A percentile compares a stretch with the other conserved stretches of the same genome.
These are phyloP conservation scores for Globisporangium nodosum DNA, from an alignment of 352 stramenopile species.

Conservation along the genomic window DNA sequence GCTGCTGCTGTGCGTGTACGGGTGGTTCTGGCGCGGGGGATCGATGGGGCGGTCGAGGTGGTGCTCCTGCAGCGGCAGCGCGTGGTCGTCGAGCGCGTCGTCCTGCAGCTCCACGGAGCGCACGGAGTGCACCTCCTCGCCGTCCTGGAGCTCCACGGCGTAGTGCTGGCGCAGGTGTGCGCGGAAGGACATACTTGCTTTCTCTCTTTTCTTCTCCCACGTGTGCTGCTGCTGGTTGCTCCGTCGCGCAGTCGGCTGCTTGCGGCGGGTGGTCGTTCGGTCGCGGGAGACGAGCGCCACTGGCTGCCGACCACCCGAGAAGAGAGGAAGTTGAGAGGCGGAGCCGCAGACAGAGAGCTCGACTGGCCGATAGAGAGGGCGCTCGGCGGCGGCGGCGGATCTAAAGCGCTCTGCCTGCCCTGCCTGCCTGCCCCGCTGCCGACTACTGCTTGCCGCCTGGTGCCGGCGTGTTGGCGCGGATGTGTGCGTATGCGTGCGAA, in stretches of 20 bases:
- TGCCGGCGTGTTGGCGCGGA: neutral
- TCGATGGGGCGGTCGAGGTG: conserved; percentile 12
- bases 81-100: conserved; percentile 1
- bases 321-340: no score
- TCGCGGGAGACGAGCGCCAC: neutral
- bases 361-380: no score
- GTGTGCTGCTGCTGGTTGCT: neutral
- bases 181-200: conserved; percentile 3
- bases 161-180: conserved; percentile 7
- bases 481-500: neutral
- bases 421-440: neutral
- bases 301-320: no score
- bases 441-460: neutral
- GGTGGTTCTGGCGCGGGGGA: neutral
- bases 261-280: neutral
- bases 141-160: conserved; percentile 11
- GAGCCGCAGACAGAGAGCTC: no score
- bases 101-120: conserved; percentile 8
- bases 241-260: neutral
- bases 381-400: no score
- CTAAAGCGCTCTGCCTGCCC: no score
- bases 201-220: neutral
- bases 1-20: neutral
- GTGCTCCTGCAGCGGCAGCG: conserved; percentile 13
- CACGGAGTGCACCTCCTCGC: conserved; percentile 16